phyloP scores from a whole-genome alignment of 2,329 filamentous ascomycete species.

The Annulohypoxylon truncatum region DNA sequence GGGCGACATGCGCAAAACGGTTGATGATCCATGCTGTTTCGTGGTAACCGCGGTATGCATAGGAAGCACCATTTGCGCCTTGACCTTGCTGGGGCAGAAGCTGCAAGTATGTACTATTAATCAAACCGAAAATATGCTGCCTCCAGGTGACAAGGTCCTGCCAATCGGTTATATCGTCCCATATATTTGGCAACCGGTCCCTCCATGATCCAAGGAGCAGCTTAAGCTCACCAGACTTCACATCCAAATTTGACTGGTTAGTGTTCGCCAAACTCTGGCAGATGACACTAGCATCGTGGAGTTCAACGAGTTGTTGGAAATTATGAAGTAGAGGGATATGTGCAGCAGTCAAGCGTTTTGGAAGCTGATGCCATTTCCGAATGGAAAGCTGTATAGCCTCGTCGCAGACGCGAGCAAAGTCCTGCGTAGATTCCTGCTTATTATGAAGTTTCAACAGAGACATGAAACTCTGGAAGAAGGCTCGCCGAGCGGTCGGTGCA shows the following conservation, averaged over 20 bases:
- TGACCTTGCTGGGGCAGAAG: slow-evolving; percentile 83
- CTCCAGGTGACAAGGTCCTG: slow-evolving; percentile 99
- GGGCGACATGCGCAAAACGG: slow-evolving; percentile 94
- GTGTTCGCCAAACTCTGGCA: slow-evolving; percentile 90
- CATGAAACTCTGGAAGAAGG: slow-evolving; percentile 99
- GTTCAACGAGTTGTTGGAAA: slow-evolving; percentile 96
- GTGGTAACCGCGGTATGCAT: slow-evolving; percentile 96
- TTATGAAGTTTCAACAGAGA: slow-evolving; percentile 92
- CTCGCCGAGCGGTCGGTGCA: slow-evolving; percentile 89
- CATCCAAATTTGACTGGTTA: slow-evolving; percentile 85
- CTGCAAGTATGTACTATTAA: slow-evolving; percentile 92
- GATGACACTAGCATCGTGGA: slow-evolving; percentile 97
- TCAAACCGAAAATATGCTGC: slow-evolving; percentile 97
- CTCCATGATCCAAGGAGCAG: slow-evolving; percentile 94
- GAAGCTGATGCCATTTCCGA: slow-evolving; percentile 98
- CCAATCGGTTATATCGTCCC: slow-evolving; percentile 99
- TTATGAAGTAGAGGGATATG: slow-evolving; percentile 96
- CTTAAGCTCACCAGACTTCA: slow-evolving; percentile 96
- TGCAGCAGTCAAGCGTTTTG: slow-evolving; percentile 89
- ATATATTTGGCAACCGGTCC: slow-evolving; percentile 94
- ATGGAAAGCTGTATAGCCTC: slow-evolving; percentile 98
- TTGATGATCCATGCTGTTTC: slow-evolving; percentile 99
- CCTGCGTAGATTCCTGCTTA: slow-evolving; percentile 80
- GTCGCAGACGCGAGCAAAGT: slow-evolving; percentile 92
- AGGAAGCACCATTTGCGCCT: slow-evolving; percentile 89